phyloP scores from a whole-genome alignment of 2,329 filamentous ascomycete genomes.

The Colletotrichum coccodes region DNA sequence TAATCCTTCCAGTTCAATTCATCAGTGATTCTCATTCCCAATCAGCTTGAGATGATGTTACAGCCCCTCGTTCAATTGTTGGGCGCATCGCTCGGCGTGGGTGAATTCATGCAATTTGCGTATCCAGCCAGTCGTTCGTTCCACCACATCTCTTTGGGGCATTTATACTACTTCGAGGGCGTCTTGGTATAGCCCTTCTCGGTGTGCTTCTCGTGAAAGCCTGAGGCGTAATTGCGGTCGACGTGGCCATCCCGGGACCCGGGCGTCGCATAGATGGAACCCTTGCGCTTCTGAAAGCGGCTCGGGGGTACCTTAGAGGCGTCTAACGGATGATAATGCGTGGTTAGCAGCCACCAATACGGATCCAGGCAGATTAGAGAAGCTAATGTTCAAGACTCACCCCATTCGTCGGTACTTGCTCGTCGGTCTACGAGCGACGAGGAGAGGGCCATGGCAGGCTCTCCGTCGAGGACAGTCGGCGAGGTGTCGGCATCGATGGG shows the following conservation, averaged over 20 bases:
- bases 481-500: slow-evolving; percentile 6
- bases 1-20: background rate
- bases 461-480: background rate
- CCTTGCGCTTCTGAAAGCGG: slow-evolving; percentile 76
- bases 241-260: slow-evolving; percentile 73
- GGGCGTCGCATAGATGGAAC: slow-evolving; percentile 75
- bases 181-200: slow-evolving; percentile 59
- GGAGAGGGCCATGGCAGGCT: slow-evolving; percentile 11
- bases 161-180: slow-evolving; percentile 10
- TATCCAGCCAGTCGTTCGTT: background rate
- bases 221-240: slow-evolving; percentile 66
- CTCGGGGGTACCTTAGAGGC: slow-evolving; percentile 74
- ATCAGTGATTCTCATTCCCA: background rate
- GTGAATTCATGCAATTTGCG: background rate
- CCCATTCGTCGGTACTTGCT: slow-evolving; percentile 59
- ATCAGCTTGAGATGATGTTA: background rate
- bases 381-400: slow-evolving; percentile 42
- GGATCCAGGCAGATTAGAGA: background rate
- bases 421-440: slow-evolving; percentile 44
- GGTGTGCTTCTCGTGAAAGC: slow-evolving; percentile 69
- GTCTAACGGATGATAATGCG: slow-evolving; percentile 51
- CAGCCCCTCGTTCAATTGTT: background rate
- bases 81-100: background rate
- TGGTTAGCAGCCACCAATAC: slow-evolving; percentile 13
- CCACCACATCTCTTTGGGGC: background rate